A percentile compares a stretch with the other conserved stretches of the same genome.
Conservation (phyloP, 202 grass and related monocot species). For the Setaria italica region DNA sequence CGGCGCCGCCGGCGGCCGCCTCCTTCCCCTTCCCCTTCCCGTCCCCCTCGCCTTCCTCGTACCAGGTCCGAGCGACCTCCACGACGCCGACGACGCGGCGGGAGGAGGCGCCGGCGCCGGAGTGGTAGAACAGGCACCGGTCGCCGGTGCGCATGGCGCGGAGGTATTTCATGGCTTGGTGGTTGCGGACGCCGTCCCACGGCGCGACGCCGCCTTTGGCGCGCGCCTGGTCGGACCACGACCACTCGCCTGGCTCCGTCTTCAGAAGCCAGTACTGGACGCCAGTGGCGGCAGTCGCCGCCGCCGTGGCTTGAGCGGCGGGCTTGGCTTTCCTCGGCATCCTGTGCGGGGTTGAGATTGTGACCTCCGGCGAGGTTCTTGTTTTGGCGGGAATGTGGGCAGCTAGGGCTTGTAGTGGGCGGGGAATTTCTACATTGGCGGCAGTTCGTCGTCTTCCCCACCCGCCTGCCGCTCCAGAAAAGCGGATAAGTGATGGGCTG, state of each 20-base stretch:
- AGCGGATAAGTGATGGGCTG: neutral
- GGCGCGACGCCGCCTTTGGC: slow-evolving; percentile 64
- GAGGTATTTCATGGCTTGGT: slow-evolving; percentile 75
- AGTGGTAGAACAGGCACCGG: slow-evolving; percentile 90
- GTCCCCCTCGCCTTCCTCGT: slow-evolving; percentile 22
- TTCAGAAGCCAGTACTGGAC: slow-evolving; percentile 77
- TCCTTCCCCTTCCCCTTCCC: neutral
- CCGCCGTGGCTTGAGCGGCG: neutral
- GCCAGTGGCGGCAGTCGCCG: neutral
- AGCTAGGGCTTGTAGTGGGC: slow-evolving; percentile 28
- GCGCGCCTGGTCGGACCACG: slow-evolving; percentile 78
- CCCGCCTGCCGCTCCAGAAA: neutral
- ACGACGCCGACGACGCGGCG: slow-evolving; percentile 70
- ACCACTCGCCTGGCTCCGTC: slow-evolving; percentile 90
- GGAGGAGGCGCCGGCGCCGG: slow-evolving; percentile 57
- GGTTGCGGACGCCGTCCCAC: slow-evolving; percentile 92
- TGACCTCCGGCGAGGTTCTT: slow-evolving; percentile 15
- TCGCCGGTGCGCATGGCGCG: slow-evolving; percentile 72
- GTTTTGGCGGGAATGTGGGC: slow-evolving; percentile 39
- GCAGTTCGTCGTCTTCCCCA: neutral
- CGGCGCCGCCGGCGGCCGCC: slow-evolving; percentile 51
- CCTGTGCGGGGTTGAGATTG: neutral
- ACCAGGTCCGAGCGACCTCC: slow-evolving; percentile 71
- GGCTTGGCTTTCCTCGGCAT: slow-evolving; percentile 51
- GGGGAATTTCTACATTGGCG: slow-evolving; percentile 4